Evolutionary conservation across 2,329 filamentous ascomycete genomes (phyloP).

Genomic region (Ustilaginoidea virens): DNA sequence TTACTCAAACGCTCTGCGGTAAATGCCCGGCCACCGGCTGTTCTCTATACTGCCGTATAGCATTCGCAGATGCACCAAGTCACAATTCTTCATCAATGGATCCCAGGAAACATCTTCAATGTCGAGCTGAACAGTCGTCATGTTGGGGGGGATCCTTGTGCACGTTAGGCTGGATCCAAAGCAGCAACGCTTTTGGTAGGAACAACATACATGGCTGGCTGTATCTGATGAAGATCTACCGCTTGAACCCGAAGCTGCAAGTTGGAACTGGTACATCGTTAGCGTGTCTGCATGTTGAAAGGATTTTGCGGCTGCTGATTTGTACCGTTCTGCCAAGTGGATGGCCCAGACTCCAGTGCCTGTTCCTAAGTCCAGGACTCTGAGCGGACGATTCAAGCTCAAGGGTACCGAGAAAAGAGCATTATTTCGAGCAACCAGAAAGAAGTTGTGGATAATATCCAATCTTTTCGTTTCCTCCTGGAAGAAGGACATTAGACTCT

Average conservation of each 20-base stretch:
- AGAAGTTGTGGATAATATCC: slow-evolving; percentile 70
- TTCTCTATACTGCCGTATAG: slow-evolving; percentile 61
- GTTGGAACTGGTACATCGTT: not conserved
- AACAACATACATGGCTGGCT: slow-evolving; percentile 20
- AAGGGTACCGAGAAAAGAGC: slow-evolving; percentile 9
- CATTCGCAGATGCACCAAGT: slow-evolving; percentile 72
- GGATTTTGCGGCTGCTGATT: not conserved
- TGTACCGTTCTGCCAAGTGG: slow-evolving; percentile 56
- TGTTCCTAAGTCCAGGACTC: slow-evolving; percentile 56
- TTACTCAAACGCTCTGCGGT: slow-evolving; percentile 52
- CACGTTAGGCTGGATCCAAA: slow-evolving; percentile 11
- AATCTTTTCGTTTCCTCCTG: slow-evolving; percentile 61
- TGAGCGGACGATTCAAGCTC: slow-evolving; percentile 10
- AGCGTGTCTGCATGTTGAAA: not conserved
- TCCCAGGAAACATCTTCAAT: slow-evolving; percentile 58
- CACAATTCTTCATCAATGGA: slow-evolving; percentile 37
- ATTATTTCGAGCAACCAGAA: slow-evolving; percentile 45
- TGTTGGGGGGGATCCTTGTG: slow-evolving; percentile 51
- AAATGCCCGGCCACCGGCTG: slow-evolving; percentile 53
- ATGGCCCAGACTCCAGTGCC: slow-evolving; percentile 89
- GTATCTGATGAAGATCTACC: slow-evolving; percentile 24
- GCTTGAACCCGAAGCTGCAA: slow-evolving; percentile 7
- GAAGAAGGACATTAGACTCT: slow-evolving; percentile 7
- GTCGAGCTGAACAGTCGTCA: slow-evolving; percentile 44
- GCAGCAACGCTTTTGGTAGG: not conserved